Base-by-base conservation (phyloP, 164 flowering plant genomes). In the Paratinospora sagittata region DNA sequence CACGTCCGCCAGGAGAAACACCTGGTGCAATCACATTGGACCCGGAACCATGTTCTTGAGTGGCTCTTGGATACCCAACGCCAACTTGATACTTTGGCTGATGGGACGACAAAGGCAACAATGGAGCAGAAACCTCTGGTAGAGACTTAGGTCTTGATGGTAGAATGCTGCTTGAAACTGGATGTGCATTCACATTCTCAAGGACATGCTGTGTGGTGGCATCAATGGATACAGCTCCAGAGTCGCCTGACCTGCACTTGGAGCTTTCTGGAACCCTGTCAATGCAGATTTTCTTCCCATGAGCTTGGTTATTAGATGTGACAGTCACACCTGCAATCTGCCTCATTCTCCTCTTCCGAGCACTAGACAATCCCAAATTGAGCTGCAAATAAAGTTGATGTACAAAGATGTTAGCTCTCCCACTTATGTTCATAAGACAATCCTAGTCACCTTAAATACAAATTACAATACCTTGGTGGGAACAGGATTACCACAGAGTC, bases 211-310 rank as follows among this genome's bases (percentile, higher is more conserved):
- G 92, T 61, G 70, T 62, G 76, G 84, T 70, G 41, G 72, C 70
- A 74, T 81, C 83, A 52, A 77, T 77, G 43, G 85, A 27, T 17
- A 79, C n/a, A 36, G 78, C 58, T 78, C 84, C 89, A 2, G 78
- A 75, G 64, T 88, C 90, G 63, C 87, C 87, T 23, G 75, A 63
- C 74, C 82, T 80, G 68, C 77, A 66, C 58, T 82, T 85, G 57
- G 87, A 78, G 72, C 74, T 84, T 74, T 88, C 97, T 27, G 84
- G 83, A 41, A 78, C 83, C 75, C 87, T 82, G 64, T 91, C 96
- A 45, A 90, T 81, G 78, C 90, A 85, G 24, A 87, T 77, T 73
- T 86, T 96, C 79, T 96, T 96, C 70, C 93, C 96, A 77, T 81
- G 85, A 43, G 78, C 72, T 78, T 75, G 87, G 77, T 78, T 87